phyloP scores from a whole-genome alignment of 108 stramenopile species.

The Nannochloropsis salina region DNA sequence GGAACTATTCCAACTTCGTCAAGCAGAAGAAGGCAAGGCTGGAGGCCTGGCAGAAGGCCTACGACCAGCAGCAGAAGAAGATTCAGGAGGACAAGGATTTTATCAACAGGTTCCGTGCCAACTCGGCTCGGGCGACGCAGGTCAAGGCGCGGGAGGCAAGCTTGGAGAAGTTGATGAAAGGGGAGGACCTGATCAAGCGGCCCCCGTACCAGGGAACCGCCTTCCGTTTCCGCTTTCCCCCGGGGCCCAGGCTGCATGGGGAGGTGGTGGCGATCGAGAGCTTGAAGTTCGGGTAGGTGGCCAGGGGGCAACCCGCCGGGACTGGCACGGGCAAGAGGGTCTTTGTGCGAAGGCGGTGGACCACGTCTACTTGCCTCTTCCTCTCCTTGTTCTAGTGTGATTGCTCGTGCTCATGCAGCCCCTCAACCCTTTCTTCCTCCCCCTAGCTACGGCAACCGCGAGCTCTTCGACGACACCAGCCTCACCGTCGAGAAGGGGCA shows the following conservation, averaged over 20 bases:
- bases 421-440: not conserved
- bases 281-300: constrained; percentile 17
- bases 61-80: constrained; percentile 87
- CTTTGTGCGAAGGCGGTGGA: too few relatives aligned
- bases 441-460: constrained; percentile 67
- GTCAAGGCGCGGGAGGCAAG: constrained; percentile 50
- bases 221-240: constrained; percentile 89
- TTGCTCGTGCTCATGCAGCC: too few relatives aligned
- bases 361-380: not conserved
- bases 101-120: constrained; percentile 60
- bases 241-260: constrained; percentile 78
- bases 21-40: constrained; percentile 71
- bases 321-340: too few relatives aligned
- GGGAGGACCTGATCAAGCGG: constrained; percentile 81
- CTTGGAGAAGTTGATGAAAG: constrained; percentile 51
- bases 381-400: not conserved
- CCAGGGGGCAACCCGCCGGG: not conserved
- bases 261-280: constrained; percentile 62
- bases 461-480: constrained; percentile 73
- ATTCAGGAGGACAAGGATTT: constrained; percentile 82
- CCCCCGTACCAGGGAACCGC: constrained; percentile 83
- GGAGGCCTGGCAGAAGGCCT: constrained; percentile 86
- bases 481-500: constrained; percentile 75
- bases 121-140: constrained; percentile 45
- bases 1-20: constrained; percentile 89